These are phyloP conservation scores for Leccinum olivaceopallidum DNA, from an alignment of 768 basidiomycete species.

Conservation along the genomic window DNA sequence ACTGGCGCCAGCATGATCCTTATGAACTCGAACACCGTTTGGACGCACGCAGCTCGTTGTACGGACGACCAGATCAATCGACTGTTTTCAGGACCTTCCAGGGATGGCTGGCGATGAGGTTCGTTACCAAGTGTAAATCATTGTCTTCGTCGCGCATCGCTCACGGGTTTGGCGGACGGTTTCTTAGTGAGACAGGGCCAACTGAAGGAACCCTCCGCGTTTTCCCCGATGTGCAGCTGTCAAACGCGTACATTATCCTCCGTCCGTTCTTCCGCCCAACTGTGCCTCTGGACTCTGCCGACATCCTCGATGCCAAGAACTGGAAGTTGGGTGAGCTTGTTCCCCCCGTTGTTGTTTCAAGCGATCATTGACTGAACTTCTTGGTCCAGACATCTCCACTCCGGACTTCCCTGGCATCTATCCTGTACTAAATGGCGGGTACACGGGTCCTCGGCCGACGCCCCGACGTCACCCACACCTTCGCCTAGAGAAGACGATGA, in stretches of 20 bases:
- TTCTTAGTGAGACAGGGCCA: conserved; percentile 59
- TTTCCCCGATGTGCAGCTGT: conserved; percentile 64
- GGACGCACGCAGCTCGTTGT: conserved; percentile 61
- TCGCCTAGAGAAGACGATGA: conserved; percentile 62
- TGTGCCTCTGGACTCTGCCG: conserved; percentile 39
- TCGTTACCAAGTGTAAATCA: conserved; percentile 4
- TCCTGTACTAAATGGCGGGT: conserved; percentile 17
- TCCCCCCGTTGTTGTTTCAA: conserved; percentile 19
- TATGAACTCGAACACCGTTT: conserved; percentile 62
- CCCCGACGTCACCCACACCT: conserved; percentile 67
- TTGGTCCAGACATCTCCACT: conserved; percentile 41
- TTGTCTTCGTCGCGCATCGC: neutral
- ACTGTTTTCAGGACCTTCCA: conserved; percentile 67
- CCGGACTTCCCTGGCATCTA: conserved; percentile 56
- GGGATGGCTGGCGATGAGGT: conserved; percentile 78
- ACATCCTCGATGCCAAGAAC: conserved; percentile 49
- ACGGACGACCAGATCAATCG: conserved; percentile 55
- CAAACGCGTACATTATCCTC: conserved; percentile 71
- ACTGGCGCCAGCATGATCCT: conserved; percentile 67
- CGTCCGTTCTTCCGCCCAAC: conserved; percentile 72
- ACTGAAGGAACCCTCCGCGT: conserved; percentile 71
- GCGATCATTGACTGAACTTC: conserved; percentile 14
- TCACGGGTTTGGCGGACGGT: neutral
- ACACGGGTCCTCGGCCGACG: conserved; percentile 47
- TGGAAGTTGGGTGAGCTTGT: conserved; percentile 49